Evolutionary conservation across 1,284 basidiomycete genomes (phyloP), one percentile per base, ranked within the genome.

Genomic region (Sporisorium exsertum): DNA sequence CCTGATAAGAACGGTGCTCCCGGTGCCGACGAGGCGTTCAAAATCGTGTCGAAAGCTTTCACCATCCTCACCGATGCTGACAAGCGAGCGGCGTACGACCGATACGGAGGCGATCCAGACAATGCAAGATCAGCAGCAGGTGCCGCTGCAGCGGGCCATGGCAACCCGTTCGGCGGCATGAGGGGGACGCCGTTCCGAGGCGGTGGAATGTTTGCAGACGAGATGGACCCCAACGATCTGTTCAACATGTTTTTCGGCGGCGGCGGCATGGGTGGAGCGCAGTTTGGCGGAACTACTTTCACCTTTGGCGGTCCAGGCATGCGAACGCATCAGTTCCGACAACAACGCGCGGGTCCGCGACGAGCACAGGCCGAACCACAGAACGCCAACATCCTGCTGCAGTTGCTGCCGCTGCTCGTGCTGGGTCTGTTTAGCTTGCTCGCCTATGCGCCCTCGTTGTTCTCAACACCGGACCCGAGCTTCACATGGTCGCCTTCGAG

Each of bases 181-280:
- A 52, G 77, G 46, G 64, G 68, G 24, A 51, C 68, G 24, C 61
- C 57, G 3, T 68, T 68, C 64, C 51, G 76, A 10, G 60, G 69
- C 12, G 77, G 77, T 2, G 63, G 60, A 9, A 78, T 78, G 66
- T 77, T 57, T 33, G 69, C 93, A 12, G 91, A 91, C 58, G 95
- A 97, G 84, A 88, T 99, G 78, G 94, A 93, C 67, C 94, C 96
- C 0, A 94, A 97, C 86, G 96, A 99, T 74, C 85, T 99, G 59
- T 99, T 99, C 89, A 96, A 97, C 84, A 95, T 97, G 93, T 98
- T 99, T 90, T 99, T 99, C 85, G 95, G 94, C 24, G 92, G 92
- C 20, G 91, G 89, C 15, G n/a, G n/a, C n/a, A 88, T 88, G 58
- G 86, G 87, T 35, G 67, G 67, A 20, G 57, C 58, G 7, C 67